Conservation (phyloP, 176 grass and related monocot genomes). For the Juncus effusus region DNA sequence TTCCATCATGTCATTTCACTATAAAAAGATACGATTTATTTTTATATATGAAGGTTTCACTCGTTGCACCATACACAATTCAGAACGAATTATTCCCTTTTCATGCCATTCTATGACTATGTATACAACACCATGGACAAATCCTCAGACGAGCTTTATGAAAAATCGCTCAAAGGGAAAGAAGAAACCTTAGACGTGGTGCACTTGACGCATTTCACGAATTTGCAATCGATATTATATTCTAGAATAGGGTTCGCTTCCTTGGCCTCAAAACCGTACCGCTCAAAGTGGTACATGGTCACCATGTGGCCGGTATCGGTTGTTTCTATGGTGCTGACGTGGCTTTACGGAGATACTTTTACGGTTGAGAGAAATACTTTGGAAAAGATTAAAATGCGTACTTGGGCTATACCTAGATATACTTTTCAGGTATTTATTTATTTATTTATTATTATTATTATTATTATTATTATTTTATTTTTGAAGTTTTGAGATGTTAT, state of each 20-base stretch:
- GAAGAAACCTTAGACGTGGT: constrained; percentile 55
- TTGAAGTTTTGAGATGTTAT: background rate
- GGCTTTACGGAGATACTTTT: constrained; percentile 52
- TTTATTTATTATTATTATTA: background rate
- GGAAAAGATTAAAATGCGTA: constrained; percentile 72
- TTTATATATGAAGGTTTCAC: constrained; percentile 50
- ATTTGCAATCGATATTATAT: constrained; percentile 65
- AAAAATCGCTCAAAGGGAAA: constrained; percentile 52
- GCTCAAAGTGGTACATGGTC: constrained; percentile 49
- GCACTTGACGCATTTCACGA: constrained; percentile 74
- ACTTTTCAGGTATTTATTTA: constrained; percentile 62
- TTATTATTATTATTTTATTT: background rate
- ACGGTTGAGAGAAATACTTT: constrained; percentile 61
- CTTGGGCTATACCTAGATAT: constrained; percentile 88
- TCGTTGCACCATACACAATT: constrained; percentile 95
- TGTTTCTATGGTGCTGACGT: constrained; percentile 58
- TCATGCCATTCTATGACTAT: constrained; percentile 98
- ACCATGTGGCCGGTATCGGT: constrained; percentile 53
- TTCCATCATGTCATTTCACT: too few species aligned
- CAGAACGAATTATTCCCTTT: constrained; percentile 78
- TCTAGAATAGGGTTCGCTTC: constrained; percentile 67
- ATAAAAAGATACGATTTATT: too few species aligned
- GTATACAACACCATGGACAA: constrained; percentile 79
- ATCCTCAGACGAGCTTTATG: constrained; percentile 51
- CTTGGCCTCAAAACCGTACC: constrained; percentile 62